Evolutionary conservation across 345 rosid genomes (phyloP).

Genomic region (Euphorbia lathyris): DNA sequence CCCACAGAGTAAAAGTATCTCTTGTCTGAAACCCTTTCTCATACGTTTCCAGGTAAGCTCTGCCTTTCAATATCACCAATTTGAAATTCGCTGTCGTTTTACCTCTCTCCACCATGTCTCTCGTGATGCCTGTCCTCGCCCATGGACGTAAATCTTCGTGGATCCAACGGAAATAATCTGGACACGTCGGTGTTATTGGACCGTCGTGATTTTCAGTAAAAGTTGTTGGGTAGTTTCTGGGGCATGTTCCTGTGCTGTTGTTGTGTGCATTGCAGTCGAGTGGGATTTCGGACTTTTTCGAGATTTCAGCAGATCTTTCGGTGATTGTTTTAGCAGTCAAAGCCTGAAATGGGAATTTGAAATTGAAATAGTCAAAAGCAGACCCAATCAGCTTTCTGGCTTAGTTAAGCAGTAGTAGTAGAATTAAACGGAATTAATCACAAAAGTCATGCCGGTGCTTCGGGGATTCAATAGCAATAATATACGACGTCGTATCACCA

Average conservation of each 20-base stretch:
- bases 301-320: not conserved
- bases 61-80: constrained; percentile 17
- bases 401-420: not conserved
- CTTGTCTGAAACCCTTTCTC: constrained; percentile 22
- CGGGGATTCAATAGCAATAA: not conserved
- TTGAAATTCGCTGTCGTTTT: constrained; percentile 20
- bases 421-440: not conserved
- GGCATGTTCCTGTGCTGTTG: constrained; percentile 37
- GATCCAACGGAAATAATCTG: constrained; percentile 26
- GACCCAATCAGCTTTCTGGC: too few species aligned
- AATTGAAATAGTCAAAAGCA: not conserved
- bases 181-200: constrained; percentile 16
- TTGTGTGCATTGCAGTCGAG: constrained; percentile 40
- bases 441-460: not conserved
- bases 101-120: constrained; percentile 24
- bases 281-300: constrained; percentile 36
- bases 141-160: constrained; percentile 30
- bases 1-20: constrained; percentile 29
- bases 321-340: not conserved
- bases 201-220: constrained; percentile 18
- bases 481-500: not conserved
- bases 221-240: constrained; percentile 33
- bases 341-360: constrained; percentile 16
- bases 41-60: constrained; percentile 23
- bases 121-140: constrained; percentile 26